Conservation (phyloP, 106 monocot species). For the Phalaenopsis aphrodite region DNA sequence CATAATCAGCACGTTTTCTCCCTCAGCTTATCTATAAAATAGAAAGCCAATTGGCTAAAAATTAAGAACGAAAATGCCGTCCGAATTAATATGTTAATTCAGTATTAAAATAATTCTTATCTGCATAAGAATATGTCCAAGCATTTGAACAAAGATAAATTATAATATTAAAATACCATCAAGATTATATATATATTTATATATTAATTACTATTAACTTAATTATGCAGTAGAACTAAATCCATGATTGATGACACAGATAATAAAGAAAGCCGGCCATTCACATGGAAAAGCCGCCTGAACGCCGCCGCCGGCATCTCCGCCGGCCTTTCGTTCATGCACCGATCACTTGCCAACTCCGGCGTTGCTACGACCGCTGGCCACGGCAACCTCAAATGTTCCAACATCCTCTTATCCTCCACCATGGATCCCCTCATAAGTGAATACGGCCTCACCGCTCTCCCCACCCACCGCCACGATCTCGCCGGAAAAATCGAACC, state of each 20-base stretch:
- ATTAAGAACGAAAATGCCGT: too few species aligned
- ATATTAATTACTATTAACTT: not conserved
- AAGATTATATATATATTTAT: not conserved
- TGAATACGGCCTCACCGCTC: slow-evolving; percentile 33
- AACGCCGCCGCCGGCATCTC: slow-evolving; percentile 22
- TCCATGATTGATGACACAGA: not conserved
- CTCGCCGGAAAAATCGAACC: not conserved
- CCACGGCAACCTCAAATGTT: slow-evolving; percentile 49
- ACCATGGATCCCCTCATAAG: slow-evolving; percentile 38
- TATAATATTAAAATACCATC: not conserved
- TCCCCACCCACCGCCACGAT: not conserved
- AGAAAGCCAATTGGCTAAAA: too few species aligned
- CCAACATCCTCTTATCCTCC: slow-evolving; percentile 33
- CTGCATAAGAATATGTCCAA: too few species aligned
- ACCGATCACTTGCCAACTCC: slow-evolving; percentile 14
- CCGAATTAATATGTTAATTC: not conserved
- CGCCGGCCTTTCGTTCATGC: slow-evolving; percentile 36
- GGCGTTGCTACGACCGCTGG: not conserved
- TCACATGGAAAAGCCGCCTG: slow-evolving; percentile 30
- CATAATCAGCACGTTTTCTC: too few species aligned
- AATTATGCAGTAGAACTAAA: not conserved
- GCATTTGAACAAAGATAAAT: not conserved
- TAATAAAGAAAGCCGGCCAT: slow-evolving; percentile 3
- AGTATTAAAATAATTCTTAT: too few species aligned
- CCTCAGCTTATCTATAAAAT: too few species aligned